Percentiles rank a stretch among this genome's conserved stretches.
These are phyloP conservation scores for Caloboletus inedulis DNA, from an alignment of 1,284 basidiomycete genomes.

Conservation along the genomic window DNA sequence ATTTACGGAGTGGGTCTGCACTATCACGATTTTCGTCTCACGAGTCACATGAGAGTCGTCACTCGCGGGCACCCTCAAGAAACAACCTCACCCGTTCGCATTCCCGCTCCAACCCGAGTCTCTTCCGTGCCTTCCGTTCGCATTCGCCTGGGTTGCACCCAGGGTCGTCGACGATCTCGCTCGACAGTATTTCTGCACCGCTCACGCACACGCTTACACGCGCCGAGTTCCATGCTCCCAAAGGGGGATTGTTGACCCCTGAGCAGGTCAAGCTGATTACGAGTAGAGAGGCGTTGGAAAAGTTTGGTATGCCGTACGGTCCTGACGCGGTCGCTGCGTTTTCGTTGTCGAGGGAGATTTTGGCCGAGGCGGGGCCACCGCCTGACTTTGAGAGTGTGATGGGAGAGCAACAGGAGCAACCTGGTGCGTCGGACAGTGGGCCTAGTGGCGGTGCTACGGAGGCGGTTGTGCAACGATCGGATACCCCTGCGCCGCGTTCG, in stretches of 20 bases:
- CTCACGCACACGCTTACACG: constrained; percentile 48
- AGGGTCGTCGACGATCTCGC: constrained; percentile 43
- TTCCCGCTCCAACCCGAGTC: constrained; percentile 37
- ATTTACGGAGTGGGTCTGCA: constrained; percentile 16
- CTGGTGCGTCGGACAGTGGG: background rate
- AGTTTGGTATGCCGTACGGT: constrained; percentile 53
- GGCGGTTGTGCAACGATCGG: background rate
- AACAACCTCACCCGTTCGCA: constrained; percentile 16
- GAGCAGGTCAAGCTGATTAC: constrained; percentile 52
- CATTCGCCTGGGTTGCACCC: constrained; percentile 24
- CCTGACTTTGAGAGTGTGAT: constrained; percentile 23
- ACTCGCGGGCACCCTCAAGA: constrained; percentile 17
- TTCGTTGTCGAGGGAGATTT: constrained; percentile 34
- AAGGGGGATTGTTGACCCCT: constrained; percentile 45
- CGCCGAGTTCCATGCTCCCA: constrained; percentile 49
- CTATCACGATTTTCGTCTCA: constrained; percentile 22
- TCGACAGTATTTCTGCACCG: constrained; percentile 49
- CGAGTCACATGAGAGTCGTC: constrained; percentile 28
- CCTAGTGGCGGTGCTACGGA: background rate
- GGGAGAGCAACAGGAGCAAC: background rate
- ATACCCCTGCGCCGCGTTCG: background rate
- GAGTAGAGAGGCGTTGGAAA: constrained; percentile 43
- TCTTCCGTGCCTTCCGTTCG: constrained; percentile 18
- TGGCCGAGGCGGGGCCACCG: constrained; percentile 34
- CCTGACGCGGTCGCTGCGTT: constrained; percentile 43